A percentile compares a stretch with the other conserved stretches of the same genome.
phyloP scores from a whole-genome alignment of 2,329 filamentous ascomycete genomes.

The Teratosphaeria destructans region DNA sequence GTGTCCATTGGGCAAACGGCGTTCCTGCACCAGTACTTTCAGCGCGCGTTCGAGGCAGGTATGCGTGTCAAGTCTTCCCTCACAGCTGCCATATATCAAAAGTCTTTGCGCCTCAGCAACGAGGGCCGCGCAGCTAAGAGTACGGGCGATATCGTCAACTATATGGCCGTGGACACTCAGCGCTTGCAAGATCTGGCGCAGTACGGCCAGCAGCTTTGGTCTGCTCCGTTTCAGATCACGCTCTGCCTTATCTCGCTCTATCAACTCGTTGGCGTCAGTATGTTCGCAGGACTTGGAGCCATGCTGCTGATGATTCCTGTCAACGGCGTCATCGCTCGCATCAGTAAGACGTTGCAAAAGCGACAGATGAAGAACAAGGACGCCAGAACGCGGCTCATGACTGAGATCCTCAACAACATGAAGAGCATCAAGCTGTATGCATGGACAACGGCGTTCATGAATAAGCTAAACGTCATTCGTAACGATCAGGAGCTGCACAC shows the following conservation, averaged over 20 bases:
- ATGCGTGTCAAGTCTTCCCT: conserved; percentile 93
- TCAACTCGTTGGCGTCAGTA: conserved; percentile 85
- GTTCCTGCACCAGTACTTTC: conserved; percentile 95
- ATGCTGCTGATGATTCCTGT: conserved; percentile 98
- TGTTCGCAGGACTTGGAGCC: conserved; percentile 86
- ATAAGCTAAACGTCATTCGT: conserved; percentile 87
- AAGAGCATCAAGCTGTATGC: conserved; percentile 98
- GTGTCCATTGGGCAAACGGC: conserved; percentile 79
- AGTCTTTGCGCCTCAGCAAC: conserved; percentile 81
- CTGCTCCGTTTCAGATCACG: conserved; percentile 89
- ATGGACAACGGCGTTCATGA: conserved; percentile 95
- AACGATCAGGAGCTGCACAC: conserved; percentile 96
- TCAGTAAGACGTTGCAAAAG: conserved; percentile 94
- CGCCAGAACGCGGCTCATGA: conserved; percentile 80
- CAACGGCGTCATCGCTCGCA: conserved; percentile 79
- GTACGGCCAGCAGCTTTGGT: conserved; percentile 92
- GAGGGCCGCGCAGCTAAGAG: conserved; percentile 82
- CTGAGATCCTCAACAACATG: conserved; percentile 98
- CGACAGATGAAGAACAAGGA: conserved; percentile 99
- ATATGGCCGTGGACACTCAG: conserved; percentile 98
- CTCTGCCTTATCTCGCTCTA: conserved; percentile 95
- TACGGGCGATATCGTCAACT: conserved; percentile 96
- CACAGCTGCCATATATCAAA: conserved; percentile 84
- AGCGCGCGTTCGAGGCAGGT: conserved; percentile 83
- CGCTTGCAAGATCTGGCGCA: conserved; percentile 89